These are phyloP conservation scores for Cercophora newfieldiana DNA, from an alignment of 495 filamentous ascomycete species.

Conservation along the genomic window DNA sequence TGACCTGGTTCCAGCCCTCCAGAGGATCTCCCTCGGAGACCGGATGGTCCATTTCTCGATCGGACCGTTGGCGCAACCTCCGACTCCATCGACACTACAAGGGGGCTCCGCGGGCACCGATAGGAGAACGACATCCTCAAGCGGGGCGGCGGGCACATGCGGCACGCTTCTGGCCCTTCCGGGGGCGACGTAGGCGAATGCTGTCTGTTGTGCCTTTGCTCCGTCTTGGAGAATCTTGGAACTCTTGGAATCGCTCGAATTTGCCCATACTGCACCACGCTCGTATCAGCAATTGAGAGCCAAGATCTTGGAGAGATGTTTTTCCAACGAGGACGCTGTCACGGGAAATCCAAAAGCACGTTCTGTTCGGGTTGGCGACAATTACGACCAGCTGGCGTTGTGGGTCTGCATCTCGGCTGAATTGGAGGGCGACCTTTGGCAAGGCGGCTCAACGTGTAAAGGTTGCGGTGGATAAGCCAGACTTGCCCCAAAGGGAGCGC, in stretches of 20 bases:
- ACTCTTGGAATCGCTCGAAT: neutral
- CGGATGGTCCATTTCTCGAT: neutral
- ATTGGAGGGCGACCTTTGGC: neutral
- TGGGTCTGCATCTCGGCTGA: slow-evolving; percentile 11
- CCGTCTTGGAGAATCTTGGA: slow-evolving; percentile 3
- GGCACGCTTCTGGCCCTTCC: neutral
- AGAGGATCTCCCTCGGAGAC: neutral
- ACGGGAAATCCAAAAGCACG: neutral
- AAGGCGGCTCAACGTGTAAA: slow-evolving; percentile 3
- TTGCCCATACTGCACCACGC: neutral
- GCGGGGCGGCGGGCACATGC: neutral
- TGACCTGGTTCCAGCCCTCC: neutral
- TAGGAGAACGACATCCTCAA: neutral
- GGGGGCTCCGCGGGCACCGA: neutral
- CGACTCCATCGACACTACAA: neutral
- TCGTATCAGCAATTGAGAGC: neutral
- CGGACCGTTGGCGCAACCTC: neutral
- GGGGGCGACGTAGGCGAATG: neutral
- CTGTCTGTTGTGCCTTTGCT: neutral
- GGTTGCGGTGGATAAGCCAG: neutral
- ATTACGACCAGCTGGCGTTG: neutral
- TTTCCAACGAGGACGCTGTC: neutral
- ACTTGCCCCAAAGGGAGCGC: neutral
- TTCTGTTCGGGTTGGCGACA: neutral
- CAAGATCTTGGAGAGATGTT: neutral